Base-by-base conservation (phyloP, 2,329 filamentous ascomycete genomes). In the Fonsecaea monophora region DNA sequence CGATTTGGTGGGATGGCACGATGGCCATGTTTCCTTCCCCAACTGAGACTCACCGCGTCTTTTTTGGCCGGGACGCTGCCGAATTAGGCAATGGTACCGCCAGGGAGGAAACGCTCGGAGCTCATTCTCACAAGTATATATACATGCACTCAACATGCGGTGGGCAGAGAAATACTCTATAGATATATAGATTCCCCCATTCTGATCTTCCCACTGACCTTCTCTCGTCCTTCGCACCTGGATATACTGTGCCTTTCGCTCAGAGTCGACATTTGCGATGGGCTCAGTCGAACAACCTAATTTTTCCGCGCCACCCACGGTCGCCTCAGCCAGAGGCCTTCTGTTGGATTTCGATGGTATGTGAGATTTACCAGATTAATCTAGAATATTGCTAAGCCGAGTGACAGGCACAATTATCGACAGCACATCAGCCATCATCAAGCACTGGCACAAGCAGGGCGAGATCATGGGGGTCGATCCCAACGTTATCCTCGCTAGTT, bases 401-500 rank as follows among this genome's bases (percentile, higher is more conserved):
- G 25, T 25, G 18, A 45, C 45, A 72, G 71, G 81, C 9, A 82
- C 81, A 34, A 82, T 82, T 59, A 77, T 82, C 53, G 81, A 82
- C 70, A 82, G 80, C 32, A 82, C 81, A 56, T 78, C 78, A 71
- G 81, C 87, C n/a, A 87, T 90, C 55, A 80, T 87, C 68, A 88
- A 89, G 75, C 83, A 88, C 77, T 90, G 87, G 87, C 82, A 86
- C 71, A 81, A 81, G 84, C 86, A 76, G 74, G 82, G 91, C 58
- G 84, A 86, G 9, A 92, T 97, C 76, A 90, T 98, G 74, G 92
- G 92, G 30, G 89, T 97, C 25, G 87, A 92, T 71, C 91, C 92
- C n/a, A 84, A 89, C 56, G 86, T 90, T 54, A 98, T 99, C 73
- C 85, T 98, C 32, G 86, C 92, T 74, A 96, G 92, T 9, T 97